A percentile compares a stretch with the other conserved stretches of the same genome.
phyloP scores from a whole-genome alignment of 495 filamentous ascomycete genomes.

The Cercophora samala region DNA sequence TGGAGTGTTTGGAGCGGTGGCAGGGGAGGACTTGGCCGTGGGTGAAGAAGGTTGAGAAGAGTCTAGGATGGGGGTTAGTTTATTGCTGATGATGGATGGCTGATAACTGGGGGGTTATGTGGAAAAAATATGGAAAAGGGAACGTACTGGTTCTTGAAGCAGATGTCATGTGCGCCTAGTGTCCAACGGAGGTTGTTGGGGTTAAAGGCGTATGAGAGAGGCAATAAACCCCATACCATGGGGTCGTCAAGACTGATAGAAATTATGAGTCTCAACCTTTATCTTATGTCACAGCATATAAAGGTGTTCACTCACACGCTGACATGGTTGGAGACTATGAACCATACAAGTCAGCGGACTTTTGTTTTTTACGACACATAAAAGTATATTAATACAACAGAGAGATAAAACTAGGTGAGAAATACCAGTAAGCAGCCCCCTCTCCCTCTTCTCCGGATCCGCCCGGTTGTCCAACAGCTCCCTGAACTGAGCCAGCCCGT shows the following conservation, averaged over 20 bases:
- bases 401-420: conserved; percentile 1
- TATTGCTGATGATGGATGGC: no score
- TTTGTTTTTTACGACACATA: conserved; percentile 1
- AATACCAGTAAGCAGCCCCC: conserved; percentile 81
- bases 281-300: background rate
- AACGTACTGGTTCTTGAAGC: conserved; percentile 66
- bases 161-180: conserved; percentile 89
- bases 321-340: conserved; percentile 85
- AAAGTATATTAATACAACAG: conserved; percentile 5
- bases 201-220: conserved; percentile 62
- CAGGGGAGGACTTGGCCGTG: conserved; percentile 87
- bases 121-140: background rate
- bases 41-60: conserved; percentile 67
- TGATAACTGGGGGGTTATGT: background rate
- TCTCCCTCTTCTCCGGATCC: conserved; percentile 63
- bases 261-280: conserved; percentile 8
- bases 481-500: conserved; percentile 71
- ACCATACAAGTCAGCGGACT: conserved; percentile 21
- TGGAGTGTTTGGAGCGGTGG: conserved; percentile 73
- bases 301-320: conserved; percentile 77
- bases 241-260: conserved; percentile 84
- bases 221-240: conserved; percentile 84
- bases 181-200: conserved; percentile 78
- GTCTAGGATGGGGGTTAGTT: conserved; percentile 34
- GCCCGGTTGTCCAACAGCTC: conserved; percentile 69